phyloP scores from a whole-genome alignment of 306 rosid genomes.

The Ammopiptanthus mongolicus region DNA sequence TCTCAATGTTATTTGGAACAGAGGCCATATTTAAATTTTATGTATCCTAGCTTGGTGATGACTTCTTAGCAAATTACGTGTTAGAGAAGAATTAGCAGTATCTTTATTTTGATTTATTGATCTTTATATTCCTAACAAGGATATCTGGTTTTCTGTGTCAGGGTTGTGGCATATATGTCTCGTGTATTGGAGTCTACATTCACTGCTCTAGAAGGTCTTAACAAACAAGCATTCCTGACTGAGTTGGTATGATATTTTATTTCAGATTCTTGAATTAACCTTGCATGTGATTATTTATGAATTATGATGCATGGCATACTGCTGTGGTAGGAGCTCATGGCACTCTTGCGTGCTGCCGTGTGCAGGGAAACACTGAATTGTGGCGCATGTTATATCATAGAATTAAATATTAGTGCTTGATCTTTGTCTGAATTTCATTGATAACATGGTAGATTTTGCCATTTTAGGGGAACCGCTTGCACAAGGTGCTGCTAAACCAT shows the following conservation, averaged over 20 bases:
- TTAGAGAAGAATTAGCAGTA: too few relatives aligned
- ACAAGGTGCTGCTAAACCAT: conserved; percentile 60
- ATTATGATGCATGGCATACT: too few relatives aligned
- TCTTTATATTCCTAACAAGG: neutral
- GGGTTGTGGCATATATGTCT: conserved; percentile 97
- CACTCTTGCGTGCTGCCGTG: too few relatives aligned
- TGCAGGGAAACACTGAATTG: too few relatives aligned
- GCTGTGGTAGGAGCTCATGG: too few relatives aligned
- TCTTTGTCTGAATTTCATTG: neutral
- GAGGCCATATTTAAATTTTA: too few relatives aligned
- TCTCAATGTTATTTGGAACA: too few relatives aligned
- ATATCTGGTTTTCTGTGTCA: conserved; percentile 33
- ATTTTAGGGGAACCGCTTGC: conserved; percentile 62
- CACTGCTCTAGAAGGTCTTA: conserved; percentile 93
- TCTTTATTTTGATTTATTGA: neutral
- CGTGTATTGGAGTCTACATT: conserved; percentile 96
- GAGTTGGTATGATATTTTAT: conserved; percentile 63
- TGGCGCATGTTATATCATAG: neutral
- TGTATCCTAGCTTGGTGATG: too few relatives aligned
- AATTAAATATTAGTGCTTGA: neutral
- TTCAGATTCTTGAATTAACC: neutral
- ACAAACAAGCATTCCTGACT: conserved; percentile 91
- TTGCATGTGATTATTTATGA: too few relatives aligned
- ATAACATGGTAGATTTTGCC: neutral
- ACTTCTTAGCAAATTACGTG: too few relatives aligned